Evolutionary conservation across 179 eudicot genomes (phyloP), one percentile per base, ranked within the genome.

Genomic region (Silene vulgaris): DNA sequence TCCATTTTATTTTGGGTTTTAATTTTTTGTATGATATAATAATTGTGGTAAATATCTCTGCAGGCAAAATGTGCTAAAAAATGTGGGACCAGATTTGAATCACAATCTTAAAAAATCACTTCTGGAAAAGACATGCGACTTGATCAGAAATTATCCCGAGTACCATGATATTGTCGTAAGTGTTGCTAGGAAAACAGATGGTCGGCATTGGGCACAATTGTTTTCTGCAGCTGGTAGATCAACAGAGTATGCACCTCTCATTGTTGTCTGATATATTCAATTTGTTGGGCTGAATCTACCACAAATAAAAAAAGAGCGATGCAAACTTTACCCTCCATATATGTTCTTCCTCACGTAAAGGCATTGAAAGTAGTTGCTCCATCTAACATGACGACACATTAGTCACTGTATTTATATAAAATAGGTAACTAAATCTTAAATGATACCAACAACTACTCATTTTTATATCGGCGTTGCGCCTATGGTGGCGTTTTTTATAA

Each of bases 111-210:
- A 32, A 64, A 75, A 77, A 59, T 86, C 97, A 74, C 99, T 95
- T 79, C 74, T 95, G 85, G 90, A 89, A 78, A 92, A 95, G 87
- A 92, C 97, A 1, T 95, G 97, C 80, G 97, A 90, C 85, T 79
- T 95, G 75, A 92, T 95, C 77, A 90, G 87, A 80, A 88, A 90
- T 56, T 95, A 90, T 80, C 96, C 97, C 0, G 97, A 95, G 80
- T 95, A 94, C 71, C 89, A 89, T 81, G 97, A 94, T 75, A 93
- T 94, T 69, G 98, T 92, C 45, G 98, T 94, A 71, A 92, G 98
- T 63, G 98, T 94, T 80, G 98, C 98, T 69, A 88, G 98, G 82
- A 94, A 94, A 83, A 94, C 98, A 62, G 98, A 94, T 85, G 98
- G 93, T 52, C 90, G 98, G 73, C 96, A 94, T 79, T 94, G 98